Evolutionary conservation across 2,329 filamentous ascomycete species (phyloP).

Genomic region (Lizonia empirigonia): DNA sequence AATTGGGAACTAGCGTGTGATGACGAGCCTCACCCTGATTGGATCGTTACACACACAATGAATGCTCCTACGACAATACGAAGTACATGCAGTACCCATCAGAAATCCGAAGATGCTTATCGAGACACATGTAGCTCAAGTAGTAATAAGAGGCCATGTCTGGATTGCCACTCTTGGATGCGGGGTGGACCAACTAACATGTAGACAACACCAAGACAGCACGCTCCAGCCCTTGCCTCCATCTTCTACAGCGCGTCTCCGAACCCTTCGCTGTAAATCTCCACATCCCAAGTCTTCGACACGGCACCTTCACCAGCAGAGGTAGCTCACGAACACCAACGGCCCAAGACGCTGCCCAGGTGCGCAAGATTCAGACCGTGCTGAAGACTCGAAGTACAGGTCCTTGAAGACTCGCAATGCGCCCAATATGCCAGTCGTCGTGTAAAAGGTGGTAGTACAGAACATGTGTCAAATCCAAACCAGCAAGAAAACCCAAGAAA

Average conservation of each 20-base stretch:
- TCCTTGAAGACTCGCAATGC: conserved; percentile 37
- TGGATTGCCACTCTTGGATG: conserved; percentile 16
- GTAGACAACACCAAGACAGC: conserved; percentile 11
- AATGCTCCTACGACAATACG: not conserved
- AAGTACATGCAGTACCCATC: not conserved
- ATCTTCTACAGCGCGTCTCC: not conserved
- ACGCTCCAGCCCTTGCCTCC: not conserved
- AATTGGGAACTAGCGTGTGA: not conserved
- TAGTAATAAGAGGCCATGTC: not conserved
- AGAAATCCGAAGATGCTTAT: not conserved
- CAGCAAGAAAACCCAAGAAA: conserved; percentile 18
- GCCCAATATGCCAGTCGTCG: conserved; percentile 68
- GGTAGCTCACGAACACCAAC: conserved; percentile 1
- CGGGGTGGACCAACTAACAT: conserved; percentile 10
- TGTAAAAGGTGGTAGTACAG: conserved; percentile 72
- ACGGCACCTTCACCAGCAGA: conserved; percentile 8
- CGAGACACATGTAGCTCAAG: not conserved
- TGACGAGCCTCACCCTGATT: not conserved
- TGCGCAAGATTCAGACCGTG: conserved; percentile 4
- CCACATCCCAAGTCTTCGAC: not conserved
- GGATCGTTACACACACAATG: not conserved
- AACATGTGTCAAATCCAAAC: conserved; percentile 71
- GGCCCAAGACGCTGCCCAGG: not conserved
- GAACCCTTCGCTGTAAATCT: not conserved
- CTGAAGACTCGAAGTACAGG: conserved; percentile 16